A percentile compares a stretch with the other conserved stretches of the same genome.
phyloP scores from a whole-genome alignment of 2,329 filamentous ascomycete genomes.

The Fragosphaeria purpurea region DNA sequence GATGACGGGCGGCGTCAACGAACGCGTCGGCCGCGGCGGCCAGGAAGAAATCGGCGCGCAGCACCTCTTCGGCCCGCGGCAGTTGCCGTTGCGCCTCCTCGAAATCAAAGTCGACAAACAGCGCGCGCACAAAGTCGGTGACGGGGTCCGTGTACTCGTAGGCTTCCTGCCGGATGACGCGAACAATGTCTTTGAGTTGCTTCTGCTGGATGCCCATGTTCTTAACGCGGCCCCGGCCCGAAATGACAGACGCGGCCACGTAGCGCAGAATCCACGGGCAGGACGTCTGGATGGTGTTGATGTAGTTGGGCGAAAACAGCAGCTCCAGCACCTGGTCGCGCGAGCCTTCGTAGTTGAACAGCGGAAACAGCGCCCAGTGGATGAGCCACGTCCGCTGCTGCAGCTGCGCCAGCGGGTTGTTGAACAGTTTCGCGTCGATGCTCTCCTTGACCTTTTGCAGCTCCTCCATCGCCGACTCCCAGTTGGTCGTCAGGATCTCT shows the following conservation, averaged over 20 bases:
- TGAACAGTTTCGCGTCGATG: constrained; percentile 93
- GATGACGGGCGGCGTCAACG: constrained; percentile 85
- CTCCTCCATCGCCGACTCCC: constrained; percentile 89
- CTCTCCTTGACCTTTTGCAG: constrained; percentile 80
- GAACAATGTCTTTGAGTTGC: constrained; percentile 94
- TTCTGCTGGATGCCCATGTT: constrained; percentile 89
- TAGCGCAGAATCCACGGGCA: constrained; percentile 97
- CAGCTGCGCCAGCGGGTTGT: constrained; percentile 89
- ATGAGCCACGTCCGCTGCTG: constrained; percentile 95
- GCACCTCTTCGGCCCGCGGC: constrained; percentile 76
- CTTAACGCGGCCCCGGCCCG: constrained; percentile 70
- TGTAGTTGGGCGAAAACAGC: constrained; percentile 94
- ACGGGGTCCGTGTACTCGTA: constrained; percentile 97
- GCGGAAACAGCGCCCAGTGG: constrained; percentile 97
- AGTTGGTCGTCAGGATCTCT: constrained; percentile 90
- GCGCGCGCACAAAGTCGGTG: constrained; percentile 89
- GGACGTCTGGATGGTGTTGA: constrained; percentile 98
- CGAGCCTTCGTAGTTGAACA: constrained; percentile 93
- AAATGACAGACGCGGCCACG: constrained; percentile 87
- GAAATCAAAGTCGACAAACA: constrained; percentile 94
- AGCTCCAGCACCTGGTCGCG: constrained; percentile 88
- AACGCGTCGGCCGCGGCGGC: constrained; percentile 75
- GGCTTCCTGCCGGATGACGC: constrained; percentile 90
- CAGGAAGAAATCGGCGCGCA: constrained; percentile 93
- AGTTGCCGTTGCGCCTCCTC: constrained; percentile 92